Evolutionary conservation across 2,329 filamentous ascomycete genomes (phyloP), one percentile per base, ranked within the genome.

Genomic region (Xylogone sp.): DNA sequence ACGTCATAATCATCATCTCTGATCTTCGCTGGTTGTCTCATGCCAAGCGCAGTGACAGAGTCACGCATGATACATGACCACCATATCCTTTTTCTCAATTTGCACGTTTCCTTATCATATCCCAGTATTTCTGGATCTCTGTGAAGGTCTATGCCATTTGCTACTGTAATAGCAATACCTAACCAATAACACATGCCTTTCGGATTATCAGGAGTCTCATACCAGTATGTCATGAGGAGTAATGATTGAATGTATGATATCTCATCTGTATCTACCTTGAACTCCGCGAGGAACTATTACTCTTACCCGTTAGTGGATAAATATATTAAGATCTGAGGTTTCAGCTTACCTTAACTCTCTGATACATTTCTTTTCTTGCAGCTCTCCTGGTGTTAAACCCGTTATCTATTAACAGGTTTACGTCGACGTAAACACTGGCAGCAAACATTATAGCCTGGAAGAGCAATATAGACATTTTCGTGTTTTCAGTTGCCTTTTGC

Each of bases 131-230:
- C 29, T 6, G 90, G 90, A 62, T 95, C 89, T 57, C 90, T 87
- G 69, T 97, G 90, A 18, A 96, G 77, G 10, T 91, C 91, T 58
- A 96, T 96, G 12, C 90, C 95, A 68, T 95, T 89, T 46, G 90
- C 90, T 47, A 96, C 75, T 12, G 91, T 96, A 54, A 95, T 88
- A 46, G 90, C 91, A 43, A 96, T 88, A 21, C 91, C 92, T 87
- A 96, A 94, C 91, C 91, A 96, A 65, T 96, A 90, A 88, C 91
- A 96, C 42, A 90, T 96, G 66, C 96, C 92, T 68, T 96, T 96
- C 66, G 95, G 90, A 68, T 96, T 91, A 70, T 96, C 90, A 1
- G 91, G 90, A 20, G 89, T 94, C 69, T 96, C 91, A 66, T 96
- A 96, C 87, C 91, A 96, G 68, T 94, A 95, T 2, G 91, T 95